Evolutionary conservation across 2,329 filamentous ascomycete genomes (phyloP).

Genomic region (Magnaporthales sp.): DNA sequence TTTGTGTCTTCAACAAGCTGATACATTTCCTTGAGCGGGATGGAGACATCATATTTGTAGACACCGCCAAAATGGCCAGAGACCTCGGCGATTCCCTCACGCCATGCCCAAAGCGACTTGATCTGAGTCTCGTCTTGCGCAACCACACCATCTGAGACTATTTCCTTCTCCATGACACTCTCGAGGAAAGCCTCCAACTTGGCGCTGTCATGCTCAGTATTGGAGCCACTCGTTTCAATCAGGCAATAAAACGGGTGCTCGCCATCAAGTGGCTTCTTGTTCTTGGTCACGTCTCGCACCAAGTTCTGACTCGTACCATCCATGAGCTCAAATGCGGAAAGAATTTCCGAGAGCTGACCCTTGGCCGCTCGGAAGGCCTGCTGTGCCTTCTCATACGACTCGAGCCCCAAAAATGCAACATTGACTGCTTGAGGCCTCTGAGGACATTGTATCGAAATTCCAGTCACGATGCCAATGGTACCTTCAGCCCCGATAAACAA

Average conservation of each 20-base stretch:
- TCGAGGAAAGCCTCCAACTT: slow-evolving; percentile 90
- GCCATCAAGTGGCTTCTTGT: slow-evolving; percentile 71
- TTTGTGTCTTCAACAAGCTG: slow-evolving; percentile 78
- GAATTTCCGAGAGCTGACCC: slow-evolving; percentile 81
- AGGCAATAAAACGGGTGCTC: slow-evolving; percentile 93
- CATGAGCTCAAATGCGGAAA: slow-evolving; percentile 98
- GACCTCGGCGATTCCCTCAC: slow-evolving; percentile 86
- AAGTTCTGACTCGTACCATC: slow-evolving; percentile 74
- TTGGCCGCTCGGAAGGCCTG: slow-evolving; percentile 84
- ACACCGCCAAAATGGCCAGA: slow-evolving; percentile 86
- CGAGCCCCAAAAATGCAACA: slow-evolving; percentile 86
- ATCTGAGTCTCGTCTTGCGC: slow-evolving; percentile 91
- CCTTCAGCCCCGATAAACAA: slow-evolving; percentile 94
- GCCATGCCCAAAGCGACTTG: slow-evolving; percentile 78
- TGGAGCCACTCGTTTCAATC: slow-evolving; percentile 92
- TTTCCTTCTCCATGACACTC: slow-evolving; percentile 75
- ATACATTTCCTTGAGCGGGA: slow-evolving; percentile 83
- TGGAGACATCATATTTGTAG: slow-evolving; percentile 98
- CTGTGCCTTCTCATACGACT: slow-evolving; percentile 85
- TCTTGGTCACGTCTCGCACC: slow-evolving; percentile 64
- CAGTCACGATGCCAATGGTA: slow-evolving; percentile 90
- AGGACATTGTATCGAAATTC: slow-evolving; percentile 79
- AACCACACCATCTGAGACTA: slow-evolving; percentile 82
- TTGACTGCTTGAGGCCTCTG: slow-evolving; percentile 83
- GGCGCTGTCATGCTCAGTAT: slow-evolving; percentile 83